These are phyloP conservation scores for Solanum phureja DNA, from an alignment of 257 asterid genomes.

Conservation along the genomic window DNA sequence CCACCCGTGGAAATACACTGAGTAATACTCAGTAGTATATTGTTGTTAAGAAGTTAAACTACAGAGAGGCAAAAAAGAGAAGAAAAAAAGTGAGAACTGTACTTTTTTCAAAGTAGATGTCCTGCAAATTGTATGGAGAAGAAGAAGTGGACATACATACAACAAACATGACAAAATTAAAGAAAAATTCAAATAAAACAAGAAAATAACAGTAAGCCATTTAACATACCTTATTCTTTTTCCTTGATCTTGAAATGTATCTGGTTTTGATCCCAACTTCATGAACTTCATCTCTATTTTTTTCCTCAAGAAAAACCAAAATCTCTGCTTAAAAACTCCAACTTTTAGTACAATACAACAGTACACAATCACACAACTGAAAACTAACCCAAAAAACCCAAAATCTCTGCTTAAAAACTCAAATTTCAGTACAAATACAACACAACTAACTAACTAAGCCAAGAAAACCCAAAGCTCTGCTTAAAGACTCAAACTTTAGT, in stretches of 20 bases:
- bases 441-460: not conserved
- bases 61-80: not conserved
- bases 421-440: constrained; percentile 1
- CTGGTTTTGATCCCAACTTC: constrained; percentile 95
- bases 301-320: not conserved
- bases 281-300: constrained; percentile 64
- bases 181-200: not conserved
- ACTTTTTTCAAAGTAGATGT: not conserved
- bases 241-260: constrained; percentile 73
- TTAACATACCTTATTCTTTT: constrained; percentile 42
- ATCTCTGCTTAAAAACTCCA: not conserved
- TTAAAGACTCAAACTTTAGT: not conserved
- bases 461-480: not conserved
- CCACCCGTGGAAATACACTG: not conserved
- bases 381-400: constrained; percentile 3
- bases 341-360: not conserved
- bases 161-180: not conserved
- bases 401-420: not conserved
- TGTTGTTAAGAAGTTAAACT: not conserved
- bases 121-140: not conserved
- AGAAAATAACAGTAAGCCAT: not conserved
- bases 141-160: not conserved
- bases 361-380: not conserved
- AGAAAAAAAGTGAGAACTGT: not conserved
- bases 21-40: too few relatives aligned